These are phyloP conservation scores for Grosmannia huntii DNA, from an alignment of 2,329 filamentous ascomycete genomes.

Conservation along the genomic window DNA sequence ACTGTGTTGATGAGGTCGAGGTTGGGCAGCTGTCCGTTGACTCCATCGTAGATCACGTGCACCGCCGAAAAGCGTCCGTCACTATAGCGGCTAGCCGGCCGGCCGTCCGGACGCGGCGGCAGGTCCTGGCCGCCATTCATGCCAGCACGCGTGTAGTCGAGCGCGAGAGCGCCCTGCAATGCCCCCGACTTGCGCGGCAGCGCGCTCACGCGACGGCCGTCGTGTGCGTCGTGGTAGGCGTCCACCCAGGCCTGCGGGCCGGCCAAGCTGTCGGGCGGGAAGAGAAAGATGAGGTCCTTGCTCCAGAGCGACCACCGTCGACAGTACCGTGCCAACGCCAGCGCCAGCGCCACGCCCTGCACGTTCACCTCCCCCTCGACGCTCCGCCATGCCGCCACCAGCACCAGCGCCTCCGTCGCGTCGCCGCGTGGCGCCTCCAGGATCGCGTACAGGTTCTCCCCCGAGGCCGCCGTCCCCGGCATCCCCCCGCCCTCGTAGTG, in stretches of 20 bases:
- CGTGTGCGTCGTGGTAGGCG: conserved; percentile 87
- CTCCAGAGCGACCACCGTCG: conserved; percentile 98
- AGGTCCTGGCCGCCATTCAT: neutral
- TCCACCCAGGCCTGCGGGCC: conserved; percentile 96
- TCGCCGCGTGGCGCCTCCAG: conserved; percentile 88
- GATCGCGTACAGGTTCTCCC: conserved; percentile 88
- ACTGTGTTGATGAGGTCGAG: conserved; percentile 93
- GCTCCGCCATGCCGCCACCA: conserved; percentile 82
- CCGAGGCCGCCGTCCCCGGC: conserved; percentile 55
- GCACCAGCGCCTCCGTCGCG: conserved; percentile 90
- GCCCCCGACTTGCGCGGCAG: conserved; percentile 85
- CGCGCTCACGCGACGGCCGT: conserved; percentile 54
- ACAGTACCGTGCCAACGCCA: conserved; percentile 88
- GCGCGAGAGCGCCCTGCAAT: conserved; percentile 80
- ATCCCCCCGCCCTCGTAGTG: conserved; percentile 46
- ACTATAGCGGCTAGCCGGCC: neutral
- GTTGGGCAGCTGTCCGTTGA: conserved; percentile 92
- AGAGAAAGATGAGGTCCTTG: conserved; percentile 90
- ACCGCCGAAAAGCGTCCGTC: conserved; percentile 56
- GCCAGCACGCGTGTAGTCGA: conserved; percentile 79
- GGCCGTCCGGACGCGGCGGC: neutral
- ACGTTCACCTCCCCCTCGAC: conserved; percentile 67
- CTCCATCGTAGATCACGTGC: conserved; percentile 86
- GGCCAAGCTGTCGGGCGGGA: conserved; percentile 77
- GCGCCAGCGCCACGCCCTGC: conserved; percentile 73